Base-by-base conservation (phyloP, 2,329 filamentous ascomycete species). In the Drechslerella dactyloides region DNA sequence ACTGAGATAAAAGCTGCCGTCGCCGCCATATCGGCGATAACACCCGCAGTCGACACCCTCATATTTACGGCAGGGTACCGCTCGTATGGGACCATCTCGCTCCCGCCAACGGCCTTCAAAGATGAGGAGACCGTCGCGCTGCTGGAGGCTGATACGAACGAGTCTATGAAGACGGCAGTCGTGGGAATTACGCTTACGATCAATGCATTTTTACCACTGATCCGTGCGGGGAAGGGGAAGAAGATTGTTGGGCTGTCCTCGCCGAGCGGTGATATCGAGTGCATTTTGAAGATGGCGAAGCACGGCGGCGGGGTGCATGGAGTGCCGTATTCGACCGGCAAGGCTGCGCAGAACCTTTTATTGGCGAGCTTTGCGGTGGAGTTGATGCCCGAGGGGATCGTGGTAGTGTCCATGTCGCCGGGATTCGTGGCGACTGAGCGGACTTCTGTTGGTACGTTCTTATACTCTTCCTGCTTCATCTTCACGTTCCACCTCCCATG, bases 231-330 rank as follows among this genome's bases (percentile, higher is more conserved):
- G 40, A 59, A 53, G 60, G 70, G 76, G 60, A 82, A 82, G 76
- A 82, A 82, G 74, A 79, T 82, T 65, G 74, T 81, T 3, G 75
- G 78, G 23, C 79, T 82, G 24, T 79, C 79, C 19, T 79, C 69
- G n/a, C 80, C 75, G 17, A 76, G 79, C 73, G 80, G 77, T 0
- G 80, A 81, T 60, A 63, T 76, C 0, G 75, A 78, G 2, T n/a
- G 77, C 2, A 75, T 76, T 55, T 70, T 73, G 2, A 74, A 69
- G 1, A 60, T 69, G 10, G 78, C 76, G 37, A 24, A 35, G 21
- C 15, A 46, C 21, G 17, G 19, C 11, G 21, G 21, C 0, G 37
- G n/a, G n/a, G 37, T 15, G 37, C n/a, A 17, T 37, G 73, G 48
- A 1, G 75, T 78, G 0, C 73, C 78, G 0, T 83, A 82, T 69